Percentiles rank a stretch among this genome's conserved stretches.
Conservation (phyloP, 2,329 filamentous ascomycete genomes). For the Rosellinia necatrix region DNA sequence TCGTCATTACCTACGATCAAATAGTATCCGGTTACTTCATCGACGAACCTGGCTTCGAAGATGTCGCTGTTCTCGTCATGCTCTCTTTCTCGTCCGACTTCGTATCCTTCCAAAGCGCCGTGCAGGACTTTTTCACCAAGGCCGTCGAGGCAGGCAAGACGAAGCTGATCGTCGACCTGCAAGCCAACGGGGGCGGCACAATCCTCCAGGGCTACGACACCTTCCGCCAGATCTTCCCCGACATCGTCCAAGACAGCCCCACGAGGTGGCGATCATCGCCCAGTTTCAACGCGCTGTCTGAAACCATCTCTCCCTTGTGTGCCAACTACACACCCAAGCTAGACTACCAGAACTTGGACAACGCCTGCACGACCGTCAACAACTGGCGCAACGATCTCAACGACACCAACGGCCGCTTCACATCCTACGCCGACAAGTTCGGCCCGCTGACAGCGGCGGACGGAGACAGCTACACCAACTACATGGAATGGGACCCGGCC, state of each 20-base stretch:
- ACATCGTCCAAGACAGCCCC: slow-evolving; percentile 23
- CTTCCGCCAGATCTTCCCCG: slow-evolving; percentile 28
- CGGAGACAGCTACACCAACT: slow-evolving; percentile 21
- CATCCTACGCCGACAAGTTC: slow-evolving; percentile 24
- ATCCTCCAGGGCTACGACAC: slow-evolving; percentile 26
- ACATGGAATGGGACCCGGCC: slow-evolving; percentile 23
- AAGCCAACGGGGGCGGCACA: slow-evolving; percentile 24
- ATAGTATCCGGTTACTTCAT: slow-evolving; percentile 24
- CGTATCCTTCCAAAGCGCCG: slow-evolving; percentile 14
- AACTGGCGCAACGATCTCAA: slow-evolving; percentile 27
- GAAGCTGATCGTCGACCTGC: slow-evolving; percentile 23
- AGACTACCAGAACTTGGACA: slow-evolving; percentile 16
- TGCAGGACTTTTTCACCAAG: slow-evolving; percentile 22
- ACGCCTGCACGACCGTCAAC: slow-evolving; percentile 12
- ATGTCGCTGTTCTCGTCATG: slow-evolving; percentile 24
- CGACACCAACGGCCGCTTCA: slow-evolving; percentile 23
- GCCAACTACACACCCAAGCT: slow-evolving; percentile 21
- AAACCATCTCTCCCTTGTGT: slow-evolving; percentile 15
- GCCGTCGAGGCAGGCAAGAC: slow-evolving; percentile 25
- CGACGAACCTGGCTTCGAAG: slow-evolving; percentile 23
- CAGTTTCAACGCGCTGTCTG: slow-evolving; percentile 22
- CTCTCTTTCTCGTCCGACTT: slow-evolving; percentile 23
- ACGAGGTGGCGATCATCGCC: slow-evolving; percentile 18
- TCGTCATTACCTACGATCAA: slow-evolving; percentile 23
- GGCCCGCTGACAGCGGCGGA: slow-evolving; percentile 3